Conservation (phyloP, 345 rosid species). For the Microthlaspi erraticum region DNA sequence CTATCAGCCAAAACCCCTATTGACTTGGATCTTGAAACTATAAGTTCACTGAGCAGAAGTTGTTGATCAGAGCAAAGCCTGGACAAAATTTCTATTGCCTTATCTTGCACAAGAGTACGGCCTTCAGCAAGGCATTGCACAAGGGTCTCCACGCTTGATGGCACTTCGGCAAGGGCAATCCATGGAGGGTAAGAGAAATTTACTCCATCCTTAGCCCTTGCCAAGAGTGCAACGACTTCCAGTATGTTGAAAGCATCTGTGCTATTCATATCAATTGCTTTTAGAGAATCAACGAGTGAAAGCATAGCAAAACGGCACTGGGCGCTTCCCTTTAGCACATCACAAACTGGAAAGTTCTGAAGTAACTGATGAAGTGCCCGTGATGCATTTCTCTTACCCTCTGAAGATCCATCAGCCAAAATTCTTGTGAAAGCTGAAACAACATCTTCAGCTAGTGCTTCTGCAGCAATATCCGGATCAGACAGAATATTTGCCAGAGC, state of each 20-base stretch:
- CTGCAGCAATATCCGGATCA: constrained; percentile 73
- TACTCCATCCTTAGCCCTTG: constrained; percentile 60
- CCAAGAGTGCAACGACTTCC: constrained; percentile 73
- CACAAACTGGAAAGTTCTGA: constrained; percentile 66
- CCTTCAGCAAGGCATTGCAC: constrained; percentile 68
- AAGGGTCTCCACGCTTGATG: constrained; percentile 69
- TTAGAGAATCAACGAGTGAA: constrained; percentile 69
- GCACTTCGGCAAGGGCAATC: constrained; percentile 67
- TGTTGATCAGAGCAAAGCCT: constrained; percentile 78
- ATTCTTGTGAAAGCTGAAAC: constrained; percentile 81
- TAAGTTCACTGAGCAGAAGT: constrained; percentile 58
- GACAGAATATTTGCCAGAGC: constrained; percentile 85
- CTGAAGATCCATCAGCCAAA: constrained; percentile 76
- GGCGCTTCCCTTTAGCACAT: constrained; percentile 68
- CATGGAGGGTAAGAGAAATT: constrained; percentile 58
- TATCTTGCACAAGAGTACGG: constrained; percentile 66
- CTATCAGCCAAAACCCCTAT: constrained; percentile 66
- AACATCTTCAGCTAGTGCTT: constrained; percentile 82
- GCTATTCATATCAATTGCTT: constrained; percentile 57
- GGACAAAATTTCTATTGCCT: constrained; percentile 79
- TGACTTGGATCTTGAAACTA: constrained; percentile 60
- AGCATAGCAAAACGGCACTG: constrained; percentile 67
- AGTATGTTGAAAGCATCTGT: constrained; percentile 61
- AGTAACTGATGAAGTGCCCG: constrained; percentile 78
- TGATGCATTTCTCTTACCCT: constrained; percentile 80